phyloP scores from a whole-genome alignment of 1,284 basidiomycete species.

The Tranzscheliella williamsii region DNA sequence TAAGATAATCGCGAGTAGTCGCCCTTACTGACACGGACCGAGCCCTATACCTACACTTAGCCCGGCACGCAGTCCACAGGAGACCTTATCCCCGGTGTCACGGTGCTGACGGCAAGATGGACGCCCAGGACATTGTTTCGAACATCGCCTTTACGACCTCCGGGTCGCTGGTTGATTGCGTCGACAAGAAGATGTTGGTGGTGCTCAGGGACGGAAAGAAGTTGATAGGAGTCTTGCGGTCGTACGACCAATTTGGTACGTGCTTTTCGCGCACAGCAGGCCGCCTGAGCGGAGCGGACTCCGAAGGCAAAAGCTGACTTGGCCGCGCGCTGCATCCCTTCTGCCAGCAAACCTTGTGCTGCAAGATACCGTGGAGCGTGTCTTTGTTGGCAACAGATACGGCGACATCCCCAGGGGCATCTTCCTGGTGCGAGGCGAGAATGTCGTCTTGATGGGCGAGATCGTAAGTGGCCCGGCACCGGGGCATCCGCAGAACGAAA shows the following conservation, averaged over 20 bases:
- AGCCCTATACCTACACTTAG: neutral
- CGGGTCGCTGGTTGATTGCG: conserved; percentile 57
- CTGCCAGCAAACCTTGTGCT: conserved; percentile 82
- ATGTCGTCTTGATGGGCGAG: conserved; percentile 95
- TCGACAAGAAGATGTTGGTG: conserved; percentile 87
- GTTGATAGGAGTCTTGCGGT: conserved; percentile 89
- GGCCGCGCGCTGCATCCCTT: too few relatives aligned
- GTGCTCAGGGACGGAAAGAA: conserved; percentile 94
- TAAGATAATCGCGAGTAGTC: too few relatives aligned
- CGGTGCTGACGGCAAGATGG: too few relatives aligned
- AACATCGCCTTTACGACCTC: conserved; percentile 60
- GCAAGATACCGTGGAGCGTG: conserved; percentile 69
- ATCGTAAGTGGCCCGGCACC: conserved; percentile 71
- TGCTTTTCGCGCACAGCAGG: conserved; percentile 20
- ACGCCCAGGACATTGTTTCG: conserved; percentile 53
- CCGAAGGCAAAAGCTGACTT: too few relatives aligned
- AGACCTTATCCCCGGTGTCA: too few relatives aligned
- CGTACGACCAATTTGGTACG: conserved; percentile 98
- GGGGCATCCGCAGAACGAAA: too few relatives aligned
- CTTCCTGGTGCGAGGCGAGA: conserved; percentile 94
- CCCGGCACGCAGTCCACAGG: neutral
- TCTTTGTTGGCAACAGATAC: conserved; percentile 69
- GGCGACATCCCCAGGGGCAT: conserved; percentile 84
- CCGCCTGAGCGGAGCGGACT: too few relatives aligned
- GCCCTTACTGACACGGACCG: neutral